Base-by-base conservation (phyloP, 352 stramenopile genomes). In the Globisporangium apiculatum region DNA sequence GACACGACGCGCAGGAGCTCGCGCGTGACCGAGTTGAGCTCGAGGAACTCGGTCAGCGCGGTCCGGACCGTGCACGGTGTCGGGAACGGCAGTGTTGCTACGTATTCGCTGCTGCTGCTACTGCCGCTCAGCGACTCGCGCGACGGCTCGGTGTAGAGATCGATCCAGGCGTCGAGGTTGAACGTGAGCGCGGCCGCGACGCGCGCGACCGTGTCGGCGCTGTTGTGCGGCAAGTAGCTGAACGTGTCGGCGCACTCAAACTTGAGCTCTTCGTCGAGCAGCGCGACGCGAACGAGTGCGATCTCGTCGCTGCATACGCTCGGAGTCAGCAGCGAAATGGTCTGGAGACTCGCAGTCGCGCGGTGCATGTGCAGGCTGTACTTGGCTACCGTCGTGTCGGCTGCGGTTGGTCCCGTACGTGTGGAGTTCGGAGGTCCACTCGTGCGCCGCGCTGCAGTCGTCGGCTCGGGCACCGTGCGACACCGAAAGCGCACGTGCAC, bases 211-310 rank as follows among this genome's bases (percentile, higher is more conserved):
- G 79, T 57, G 0, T 66, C 60, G 0, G 53, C 14, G 18, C 67
- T 43, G 66, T 97, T 97, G 8, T 77, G 75, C 2, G 88, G 86
- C 24, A 94, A 71, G 17, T 97, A 76, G 5, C 79, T 87, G 37
- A 97, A 67, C 15, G 92, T 95, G 55, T 97, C 91, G 3, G 84
- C 90, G n/a, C 81, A 91, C 15, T 78, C 62, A 60, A 91, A 98
- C 6, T 61, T 75, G 18, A 87, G 51, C 2, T 76, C 70, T 4
- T 76, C 66, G 9, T 78, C 63, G 18, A 75, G 45, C 1, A 95
- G 62, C 10, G 67, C 64, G 24, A 96, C 59, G 45, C 86, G 73
- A 5, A 89, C 62, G 2, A 70, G 60, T 60, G 80, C 57, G 37
- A 67, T 54, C 3, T 47, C 9, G 5, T 18, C 11, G n/a, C 7